Evolutionary conservation across 2,329 filamentous ascomycete genomes (phyloP), one percentile per base, ranked within the genome.

Genomic region (Verticillium dahliae): DNA sequence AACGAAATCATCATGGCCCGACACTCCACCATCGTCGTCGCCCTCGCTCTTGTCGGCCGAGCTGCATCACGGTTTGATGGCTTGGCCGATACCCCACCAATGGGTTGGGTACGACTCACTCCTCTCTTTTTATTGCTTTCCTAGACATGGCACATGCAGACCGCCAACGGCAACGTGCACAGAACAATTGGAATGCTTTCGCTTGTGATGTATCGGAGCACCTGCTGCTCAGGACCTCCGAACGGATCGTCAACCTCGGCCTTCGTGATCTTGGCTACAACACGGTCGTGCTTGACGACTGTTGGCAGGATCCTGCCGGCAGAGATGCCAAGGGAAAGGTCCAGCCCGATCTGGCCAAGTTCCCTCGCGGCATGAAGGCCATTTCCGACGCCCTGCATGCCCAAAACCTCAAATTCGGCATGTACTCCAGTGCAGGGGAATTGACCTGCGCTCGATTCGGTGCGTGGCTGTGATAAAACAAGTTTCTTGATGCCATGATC

Each of bases 381-480:
- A 65, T 77, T 2, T 70, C 74, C 6, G 72, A 75, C 55, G 65
- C 72, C 41, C 63, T 76, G 18, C 75, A 77, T 59, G 65, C 63
- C 5, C 65, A 72, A 60, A 73, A 74, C 6, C 71, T 77, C 57
- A 73, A 75, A 62, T 70, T 75, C 18, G 75, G 75, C 14, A 75
- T 77, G 63, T 77, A 77, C 65, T 72, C 70, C 14, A 72, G 72
- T 35, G 74, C 81, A 3, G 81, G 81, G 10, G 73, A 71, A 56
- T 73, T 72, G 64, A 84, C 81, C 1, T 85, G 82, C 64, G 83
- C 78, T 1, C 74, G 76, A 35, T 84, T 62, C 1, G 57, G 60
- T 67, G n/a, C 50, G 56, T 52, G 45, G n/a, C 13, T 52, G 45
- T 52, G 2, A 22, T 18, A 10, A 27, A 27, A 52, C 18, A 7